Base-by-base conservation (phyloP, 2,329 filamentous ascomycete species). In the Colletotrichum sp. region DNA sequence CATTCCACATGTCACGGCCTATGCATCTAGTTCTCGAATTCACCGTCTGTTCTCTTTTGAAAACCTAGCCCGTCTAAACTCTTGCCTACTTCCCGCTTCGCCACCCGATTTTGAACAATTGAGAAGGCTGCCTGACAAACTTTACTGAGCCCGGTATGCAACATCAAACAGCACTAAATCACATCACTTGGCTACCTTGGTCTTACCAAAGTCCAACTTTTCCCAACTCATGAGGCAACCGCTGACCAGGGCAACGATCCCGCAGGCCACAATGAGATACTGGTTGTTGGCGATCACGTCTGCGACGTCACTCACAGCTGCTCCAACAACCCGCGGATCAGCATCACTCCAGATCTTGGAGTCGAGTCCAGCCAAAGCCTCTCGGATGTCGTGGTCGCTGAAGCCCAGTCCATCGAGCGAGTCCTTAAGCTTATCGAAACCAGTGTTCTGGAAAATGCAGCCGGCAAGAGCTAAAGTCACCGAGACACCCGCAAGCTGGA, bases 381-480 rank as follows among this genome's bases (percentile, higher is more conserved):
- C 79, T 3, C 80, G 79, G 22, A 84, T 79, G 15, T 83, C 82
- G 6, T 73, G 60, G 52, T 79, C 78, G 18, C 77, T 71, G 66
- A 79, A 79, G 3, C 77, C 77, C 9, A 77, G 52, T 9, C 71
- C 79, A 2, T 65, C 70, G n/a, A 81, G 76, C 5, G 79, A 77
- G 1, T 71, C 59, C 13, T 73, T 66, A 9, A 83, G 76, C 16
- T 80, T 67, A 28, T 68, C 68, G 34, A 79, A 81, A 9, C 83
- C 83, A 3, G 83, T 36, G 24, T 84, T 84, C 68, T 83, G 80
- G 74, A 82, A 84, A 2, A 84, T 69, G 55, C 77, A 77, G 3
- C 82, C 82, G 2, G 82, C 80, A 18, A 83, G 63, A 3, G 81
- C 77, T 1, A 84, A 77, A 0, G 80, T 75, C 26, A 82, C 26